Evolutionary conservation across 768 basidiomycete genomes (phyloP).

Genomic region (Hydnomerulius pinastri): DNA sequence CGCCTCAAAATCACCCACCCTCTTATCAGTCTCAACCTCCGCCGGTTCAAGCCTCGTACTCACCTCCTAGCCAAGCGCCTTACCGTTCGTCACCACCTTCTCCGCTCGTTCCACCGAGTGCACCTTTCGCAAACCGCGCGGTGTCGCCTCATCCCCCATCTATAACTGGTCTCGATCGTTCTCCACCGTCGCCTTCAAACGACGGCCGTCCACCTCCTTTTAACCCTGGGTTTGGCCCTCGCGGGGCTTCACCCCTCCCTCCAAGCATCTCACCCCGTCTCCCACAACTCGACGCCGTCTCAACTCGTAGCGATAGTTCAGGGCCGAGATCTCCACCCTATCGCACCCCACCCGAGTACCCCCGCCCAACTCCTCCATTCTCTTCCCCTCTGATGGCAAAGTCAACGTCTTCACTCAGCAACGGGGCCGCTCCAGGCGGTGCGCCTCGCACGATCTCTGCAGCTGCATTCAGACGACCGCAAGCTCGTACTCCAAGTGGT

Average conservation of each 20-base stretch:
- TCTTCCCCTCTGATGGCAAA: constrained; percentile 29
- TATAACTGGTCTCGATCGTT: constrained; percentile 22
- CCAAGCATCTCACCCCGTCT: constrained; percentile 11
- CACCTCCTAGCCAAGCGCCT: constrained; percentile 10
- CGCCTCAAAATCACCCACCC: not conserved
- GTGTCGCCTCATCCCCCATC: constrained; percentile 40
- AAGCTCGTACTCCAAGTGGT: constrained; percentile 33
- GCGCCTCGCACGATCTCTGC: constrained; percentile 66
- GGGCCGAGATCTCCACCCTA: constrained; percentile 30
- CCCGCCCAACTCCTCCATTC: constrained; percentile 36
- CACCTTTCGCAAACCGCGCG: constrained; percentile 41
- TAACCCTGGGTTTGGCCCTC: constrained; percentile 7
- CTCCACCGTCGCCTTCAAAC: constrained; percentile 16
- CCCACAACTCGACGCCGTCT: constrained; percentile 7
- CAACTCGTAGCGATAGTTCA: constrained; percentile 7
- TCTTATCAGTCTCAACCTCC: constrained; percentile 1
- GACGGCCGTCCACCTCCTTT: constrained; percentile 25
- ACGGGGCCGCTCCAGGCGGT: constrained; percentile 30
- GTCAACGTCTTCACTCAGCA: constrained; percentile 37
- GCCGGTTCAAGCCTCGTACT: constrained; percentile 8
- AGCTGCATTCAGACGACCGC: constrained; percentile 68
- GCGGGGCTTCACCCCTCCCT: constrained; percentile 5
- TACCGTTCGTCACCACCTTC: constrained; percentile 24
- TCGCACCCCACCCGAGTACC: constrained; percentile 51
- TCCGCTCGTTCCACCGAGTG: constrained; percentile 37